phyloP scores from a whole-genome alignment of 768 basidiomycete genomes.

The Lentinula boryana region DNA sequence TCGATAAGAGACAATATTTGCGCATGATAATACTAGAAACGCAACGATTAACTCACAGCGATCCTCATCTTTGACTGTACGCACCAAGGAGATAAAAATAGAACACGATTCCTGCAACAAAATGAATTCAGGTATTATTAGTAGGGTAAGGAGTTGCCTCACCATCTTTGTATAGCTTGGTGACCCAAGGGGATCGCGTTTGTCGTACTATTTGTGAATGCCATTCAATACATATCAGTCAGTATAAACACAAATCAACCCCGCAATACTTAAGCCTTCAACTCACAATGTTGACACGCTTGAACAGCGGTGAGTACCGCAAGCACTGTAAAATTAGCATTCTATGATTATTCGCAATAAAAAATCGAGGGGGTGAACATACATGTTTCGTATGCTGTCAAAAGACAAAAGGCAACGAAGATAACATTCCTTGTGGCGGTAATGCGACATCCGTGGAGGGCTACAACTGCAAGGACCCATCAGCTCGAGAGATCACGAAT shows the following conservation, averaged over 20 bases:
- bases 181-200: constrained; percentile 28
- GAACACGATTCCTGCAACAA: constrained; percentile 28
- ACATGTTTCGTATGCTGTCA: background rate
- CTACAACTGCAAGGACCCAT: background rate
- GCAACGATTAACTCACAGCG: background rate
- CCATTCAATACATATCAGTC: background rate
- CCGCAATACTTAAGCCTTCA: background rate
- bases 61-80: constrained; percentile 3
- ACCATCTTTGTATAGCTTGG: constrained; percentile 36
- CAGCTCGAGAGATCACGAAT: background rate
- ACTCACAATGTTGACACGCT: constrained; percentile 32
- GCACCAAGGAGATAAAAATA: constrained; percentile 32
- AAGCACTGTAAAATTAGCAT: background rate
- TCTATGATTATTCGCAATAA: background rate
- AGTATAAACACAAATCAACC: background rate
- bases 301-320: constrained; percentile 29
- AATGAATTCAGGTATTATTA: background rate
- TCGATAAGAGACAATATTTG: constrained; percentile 34
- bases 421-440: background rate
- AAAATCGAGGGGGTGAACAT: background rate
- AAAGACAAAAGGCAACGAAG: background rate
- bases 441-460: background rate
- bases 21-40: background rate
- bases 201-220: constrained; percentile 22
- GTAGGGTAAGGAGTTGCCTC: background rate